These are phyloP conservation scores for Piper betle DNA, from an alignment of 164 flowering plant species.

Conservation along the genomic window DNA sequence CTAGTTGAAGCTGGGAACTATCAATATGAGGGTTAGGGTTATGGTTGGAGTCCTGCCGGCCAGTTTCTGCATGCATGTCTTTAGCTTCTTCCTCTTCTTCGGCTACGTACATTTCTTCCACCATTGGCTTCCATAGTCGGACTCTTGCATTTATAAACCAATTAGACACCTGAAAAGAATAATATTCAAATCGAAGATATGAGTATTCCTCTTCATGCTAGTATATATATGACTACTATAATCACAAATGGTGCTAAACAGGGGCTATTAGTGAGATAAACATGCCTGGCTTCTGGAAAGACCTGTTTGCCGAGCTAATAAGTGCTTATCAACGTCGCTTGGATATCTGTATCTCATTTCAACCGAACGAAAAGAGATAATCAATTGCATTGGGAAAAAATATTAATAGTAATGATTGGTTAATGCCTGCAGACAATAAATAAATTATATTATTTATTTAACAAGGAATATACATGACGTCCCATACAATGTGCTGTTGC, in stretches of 20 bases:
- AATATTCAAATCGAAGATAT: too few relatives aligned
- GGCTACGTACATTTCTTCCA: constrained; percentile 82
- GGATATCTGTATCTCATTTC: constrained; percentile 54
- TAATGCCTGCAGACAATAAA: too few relatives aligned
- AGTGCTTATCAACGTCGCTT: constrained; percentile 91
- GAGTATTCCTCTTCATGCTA: too few relatives aligned
- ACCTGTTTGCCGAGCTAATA: constrained; percentile 91
- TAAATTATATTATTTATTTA: too few relatives aligned
- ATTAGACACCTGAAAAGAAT: constrained; percentile 58
- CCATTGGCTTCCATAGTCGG: constrained; percentile 93
- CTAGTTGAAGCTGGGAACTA: constrained; percentile 1
- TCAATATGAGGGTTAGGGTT: constrained; percentile 7
- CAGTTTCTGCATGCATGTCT: constrained; percentile 7
- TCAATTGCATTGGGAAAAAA: neutral
- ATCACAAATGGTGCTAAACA: too few relatives aligned
- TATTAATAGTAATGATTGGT: too few relatives aligned
- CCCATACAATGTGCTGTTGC: neutral
- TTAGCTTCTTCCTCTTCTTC: constrained; percentile 42
- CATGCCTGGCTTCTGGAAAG: constrained; percentile 96
- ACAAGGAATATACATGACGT: too few relatives aligned
- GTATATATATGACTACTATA: neutral
- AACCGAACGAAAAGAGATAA: neutral
- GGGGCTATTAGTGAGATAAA: constrained; percentile 11
- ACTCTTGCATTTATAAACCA: constrained; percentile 96
- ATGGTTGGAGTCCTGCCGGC: constrained; percentile 10